Base-by-base conservation (phyloP, 331 rosid genomes). In the Quercus phellos region DNA sequence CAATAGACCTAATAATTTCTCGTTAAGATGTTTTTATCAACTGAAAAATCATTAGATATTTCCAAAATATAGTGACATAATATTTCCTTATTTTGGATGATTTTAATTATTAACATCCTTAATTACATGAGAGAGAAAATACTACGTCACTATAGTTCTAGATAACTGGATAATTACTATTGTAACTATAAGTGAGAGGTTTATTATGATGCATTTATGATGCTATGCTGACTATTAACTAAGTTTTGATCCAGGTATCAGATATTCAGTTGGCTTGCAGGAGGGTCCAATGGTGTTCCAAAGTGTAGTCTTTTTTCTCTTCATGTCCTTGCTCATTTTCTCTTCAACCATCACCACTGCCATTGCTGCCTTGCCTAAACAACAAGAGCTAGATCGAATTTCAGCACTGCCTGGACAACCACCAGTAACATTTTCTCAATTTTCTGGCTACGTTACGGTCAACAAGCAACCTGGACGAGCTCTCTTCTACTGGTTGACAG, bases 401-500 rank as follows among this genome's bases (percentile, higher is more conserved):
- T 54, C 82, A 3, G 80, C 27, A 0, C 91, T 93, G 1, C 98
- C 97, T 0, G 98, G 98, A n/a, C 98, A 93, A 61, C 97, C 98
- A 8, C 78, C 77, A 0, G 93, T 91, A 64, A 10, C 84, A 42
- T 93, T 93, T 77, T 74, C 87, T 0, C 98, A 93, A 70, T 93
- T 84, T 68, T 93, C 98, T 0, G 98, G 98, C 46, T 93, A 93
- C 38, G 88, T 93, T 30, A 87, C 87, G 0, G 98, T 91, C 61
- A 80, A 91, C 67, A 71, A 88, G 46, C 66, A 76, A 51, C 88
- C 88, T 2, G 98, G 97, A 1, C 79, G 98, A 78, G 92, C 93
- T 64, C 96, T 93, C 82, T 93, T 93, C 84, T 93, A 93, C 72
- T 93, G 98, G 98, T 27, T 91, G 24, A 91, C 88, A 4, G 86